phyloP scores from a whole-genome alignment of 75 land plant species.

The Cunninghamia lanceolata region DNA sequence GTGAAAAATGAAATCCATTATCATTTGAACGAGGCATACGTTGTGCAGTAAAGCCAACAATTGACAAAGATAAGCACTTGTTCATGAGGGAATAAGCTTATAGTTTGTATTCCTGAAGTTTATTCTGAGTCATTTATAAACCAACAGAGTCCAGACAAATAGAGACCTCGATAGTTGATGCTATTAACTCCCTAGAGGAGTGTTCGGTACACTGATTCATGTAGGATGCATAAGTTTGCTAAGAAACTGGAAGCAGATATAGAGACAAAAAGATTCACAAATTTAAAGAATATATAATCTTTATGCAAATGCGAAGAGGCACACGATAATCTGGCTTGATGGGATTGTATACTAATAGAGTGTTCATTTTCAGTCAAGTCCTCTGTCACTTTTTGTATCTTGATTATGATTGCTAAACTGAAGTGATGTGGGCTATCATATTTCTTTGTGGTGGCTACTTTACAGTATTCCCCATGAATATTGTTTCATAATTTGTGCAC shows the following conservation, averaged over 20 bases:
- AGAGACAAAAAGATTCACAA: not conserved
- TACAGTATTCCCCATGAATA: not conserved
- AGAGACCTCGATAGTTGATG: not conserved
- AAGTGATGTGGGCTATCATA: not conserved
- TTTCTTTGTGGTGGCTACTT: not conserved
- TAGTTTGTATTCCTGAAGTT: not conserved
- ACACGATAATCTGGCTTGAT: not conserved
- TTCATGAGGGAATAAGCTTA: not conserved
- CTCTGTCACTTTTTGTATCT: not conserved
- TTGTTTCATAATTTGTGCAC: not conserved
- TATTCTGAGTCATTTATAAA: not conserved
- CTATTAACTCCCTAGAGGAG: too few species aligned
- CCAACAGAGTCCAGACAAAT: not conserved
- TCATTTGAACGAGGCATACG: too few species aligned
- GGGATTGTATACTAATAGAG: not conserved
- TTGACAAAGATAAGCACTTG: not conserved
- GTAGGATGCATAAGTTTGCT: not conserved
- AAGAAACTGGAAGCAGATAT: not conserved
- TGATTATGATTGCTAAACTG: not conserved
- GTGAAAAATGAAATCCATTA: not conserved
- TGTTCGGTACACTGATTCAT: not conserved
- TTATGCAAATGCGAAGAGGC: not conserved
- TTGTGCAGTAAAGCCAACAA: not conserved
- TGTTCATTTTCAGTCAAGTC: not conserved
- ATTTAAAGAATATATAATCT: not conserved